phyloP scores from a whole-genome alignment of 495 filamentous ascomycete genomes.

The Xylaria bambusicola region DNA sequence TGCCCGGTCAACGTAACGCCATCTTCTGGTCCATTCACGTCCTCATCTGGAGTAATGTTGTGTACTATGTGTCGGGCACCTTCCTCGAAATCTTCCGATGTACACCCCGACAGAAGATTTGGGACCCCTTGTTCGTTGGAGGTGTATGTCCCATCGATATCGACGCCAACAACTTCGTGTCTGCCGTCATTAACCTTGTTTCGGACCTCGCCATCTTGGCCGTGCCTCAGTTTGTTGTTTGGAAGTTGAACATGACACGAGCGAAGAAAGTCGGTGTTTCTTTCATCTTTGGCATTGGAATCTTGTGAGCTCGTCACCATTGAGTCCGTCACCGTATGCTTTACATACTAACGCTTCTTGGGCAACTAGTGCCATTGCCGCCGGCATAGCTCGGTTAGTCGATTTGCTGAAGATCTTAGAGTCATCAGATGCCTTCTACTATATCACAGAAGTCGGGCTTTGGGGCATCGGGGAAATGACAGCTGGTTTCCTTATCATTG shows the following conservation, averaged over 20 bases:
- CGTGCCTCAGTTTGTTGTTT: background rate
- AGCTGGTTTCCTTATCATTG: background rate
- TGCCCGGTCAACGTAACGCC: constrained; percentile 20
- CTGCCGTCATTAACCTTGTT: background rate
- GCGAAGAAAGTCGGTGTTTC: background rate
- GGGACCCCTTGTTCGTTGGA: background rate
- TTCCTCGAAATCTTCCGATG: constrained; percentile 25
- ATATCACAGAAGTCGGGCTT: background rate
- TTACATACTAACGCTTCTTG: background rate
- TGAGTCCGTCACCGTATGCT: background rate
- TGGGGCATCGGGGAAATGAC: background rate
- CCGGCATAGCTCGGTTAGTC: background rate
- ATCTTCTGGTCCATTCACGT: constrained; percentile 32
- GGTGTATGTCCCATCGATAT: constrained; percentile 4
- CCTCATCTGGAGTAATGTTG: constrained; percentile 29
- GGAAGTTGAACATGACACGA: constrained; percentile 1
- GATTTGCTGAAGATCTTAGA: background rate
- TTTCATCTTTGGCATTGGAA: constrained; percentile 3
- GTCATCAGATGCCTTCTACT: background rate
- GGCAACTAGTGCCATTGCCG: background rate
- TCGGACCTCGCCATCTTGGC: constrained; percentile 4
- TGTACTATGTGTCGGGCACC: constrained; percentile 27
- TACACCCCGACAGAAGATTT: constrained; percentile 11
- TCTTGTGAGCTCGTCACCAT: background rate
- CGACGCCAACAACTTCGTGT: background rate